These are phyloP conservation scores for Wickerhamomyces bovis DNA, from an alignment of 805 yeast species.

Conservation along the genomic window DNA sequence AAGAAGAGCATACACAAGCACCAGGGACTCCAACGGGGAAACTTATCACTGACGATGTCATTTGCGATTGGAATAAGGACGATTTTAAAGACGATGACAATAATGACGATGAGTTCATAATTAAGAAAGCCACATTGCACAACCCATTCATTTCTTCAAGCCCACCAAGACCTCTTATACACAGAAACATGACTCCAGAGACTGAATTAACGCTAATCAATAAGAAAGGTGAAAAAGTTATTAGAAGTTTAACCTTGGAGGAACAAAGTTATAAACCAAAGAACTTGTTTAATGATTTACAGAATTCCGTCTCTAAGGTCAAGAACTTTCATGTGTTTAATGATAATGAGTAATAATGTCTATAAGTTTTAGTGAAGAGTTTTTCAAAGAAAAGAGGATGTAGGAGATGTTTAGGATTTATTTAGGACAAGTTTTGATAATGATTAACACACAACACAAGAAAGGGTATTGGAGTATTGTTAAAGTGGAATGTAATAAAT, in stretches of 20 bases:
- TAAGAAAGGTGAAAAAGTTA: constrained; percentile 29
- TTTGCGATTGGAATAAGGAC: constrained; percentile 29
- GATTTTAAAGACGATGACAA: constrained; percentile 10
- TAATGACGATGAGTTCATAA: constrained; percentile 16
- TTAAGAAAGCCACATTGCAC: constrained; percentile 7
- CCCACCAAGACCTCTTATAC: background rate
- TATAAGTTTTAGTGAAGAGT: too few species aligned
- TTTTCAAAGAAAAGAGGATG: background rate
- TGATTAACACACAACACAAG: too few species aligned
- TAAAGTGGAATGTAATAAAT: too few species aligned
- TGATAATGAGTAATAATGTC: background rate
- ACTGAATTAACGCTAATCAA: constrained; percentile 26
- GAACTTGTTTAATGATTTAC: constrained; percentile 20
- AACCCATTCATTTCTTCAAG: constrained; percentile 21
- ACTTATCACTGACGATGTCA: constrained; percentile 27
- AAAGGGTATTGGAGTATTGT: too few species aligned
- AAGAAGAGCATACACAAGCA: constrained; percentile 9
- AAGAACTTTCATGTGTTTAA: constrained; percentile 1
- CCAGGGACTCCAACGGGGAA: constrained; percentile 30
- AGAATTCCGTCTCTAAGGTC: background rate
- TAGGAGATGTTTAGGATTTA: background rate
- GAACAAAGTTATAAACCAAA: constrained; percentile 26
- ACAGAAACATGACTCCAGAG: constrained; percentile 14
- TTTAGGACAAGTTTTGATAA: too few species aligned
- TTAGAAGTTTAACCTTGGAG: constrained; percentile 16